Evolutionary conservation across 345 rosid genomes (phyloP), one percentile per base, ranked within the genome.

Genomic region (Cardiospermum halicacabum): DNA sequence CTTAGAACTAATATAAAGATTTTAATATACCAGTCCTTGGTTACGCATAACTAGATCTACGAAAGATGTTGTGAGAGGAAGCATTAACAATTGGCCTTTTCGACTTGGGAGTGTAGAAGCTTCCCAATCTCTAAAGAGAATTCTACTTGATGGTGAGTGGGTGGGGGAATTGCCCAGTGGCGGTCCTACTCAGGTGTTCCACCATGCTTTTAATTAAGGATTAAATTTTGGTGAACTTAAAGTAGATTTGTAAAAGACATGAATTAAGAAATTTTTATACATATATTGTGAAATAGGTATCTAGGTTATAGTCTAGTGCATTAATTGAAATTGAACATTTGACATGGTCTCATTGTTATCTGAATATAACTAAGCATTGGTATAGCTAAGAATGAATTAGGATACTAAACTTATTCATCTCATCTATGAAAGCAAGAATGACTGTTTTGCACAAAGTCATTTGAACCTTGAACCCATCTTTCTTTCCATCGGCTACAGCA

Each of bases 101-200:
- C 87, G 85, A 48, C 98, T 97, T 12, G 98, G 98, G 67, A 97
- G 98, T 37, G 76, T 93, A 66, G 97, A 88, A 31, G 86, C 85
- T 70, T 68, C 93, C 60, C 86, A 75, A 56, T 72, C 88, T 68
- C 56, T 72, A 11, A 84, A 82, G 59, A 90, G 89, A 76, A 30
- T 71, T 69, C 71, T 90, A 56, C 94, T 96, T 59, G 84, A 80
- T 40, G 97, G 92, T 64, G 84, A 83, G 56, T 93, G 98, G 98
- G 83, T 87, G 45, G 77, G 65, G 18, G 96, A 93, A 72, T 57
- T 90, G 71, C 74, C 88, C 61, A 75, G 73, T 11, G 97, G 96
- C 30, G 89, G 92, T 65, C 83, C 94, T 75, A 81, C 75, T 70
- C 94, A 80, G 71, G 69, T 72, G 62, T 77, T 78, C 90, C 97